These are phyloP conservation scores for Fusarium succisae DNA, from an alignment of 2,329 filamentous ascomycete species.

Conservation along the genomic window DNA sequence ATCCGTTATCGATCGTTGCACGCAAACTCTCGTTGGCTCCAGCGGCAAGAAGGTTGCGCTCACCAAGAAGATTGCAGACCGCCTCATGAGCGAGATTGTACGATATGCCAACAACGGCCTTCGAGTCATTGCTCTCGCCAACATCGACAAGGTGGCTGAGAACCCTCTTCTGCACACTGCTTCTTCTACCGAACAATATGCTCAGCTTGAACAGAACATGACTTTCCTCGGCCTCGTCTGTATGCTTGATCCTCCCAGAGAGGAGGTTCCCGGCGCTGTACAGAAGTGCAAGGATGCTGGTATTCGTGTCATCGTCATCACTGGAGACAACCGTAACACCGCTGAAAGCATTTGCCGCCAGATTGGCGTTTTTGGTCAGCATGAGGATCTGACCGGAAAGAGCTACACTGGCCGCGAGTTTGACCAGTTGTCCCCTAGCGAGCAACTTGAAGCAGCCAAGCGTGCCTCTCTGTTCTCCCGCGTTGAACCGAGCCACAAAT, in stretches of 20 bases:
- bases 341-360: conserved; percentile 97
- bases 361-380: conserved; percentile 87
- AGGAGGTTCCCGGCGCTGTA: conserved; percentile 88
- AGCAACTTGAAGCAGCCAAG: conserved; percentile 86
- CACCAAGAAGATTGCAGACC: conserved; percentile 71
- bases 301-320: conserved; percentile 97
- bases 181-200: conserved; percentile 85
- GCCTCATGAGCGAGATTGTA: conserved; percentile 82
- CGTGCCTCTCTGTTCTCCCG: conserved; percentile 92
- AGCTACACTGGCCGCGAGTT: conserved; percentile 97
- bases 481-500: conserved; percentile 96
- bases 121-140: conserved; percentile 92
- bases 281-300: conserved; percentile 90
- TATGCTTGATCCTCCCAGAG: conserved; percentile 96
- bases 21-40: conserved; percentile 79
- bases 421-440: conserved; percentile 79
- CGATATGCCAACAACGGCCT: conserved; percentile 93
- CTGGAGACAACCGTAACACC: conserved; percentile 96
- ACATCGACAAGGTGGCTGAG: conserved; percentile 77
- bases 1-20: conserved; percentile 91
- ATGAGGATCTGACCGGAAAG: conserved; percentile 88
- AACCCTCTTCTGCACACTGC: conserved; percentile 77
- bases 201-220: conserved; percentile 89
- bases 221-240: conserved; percentile 92
- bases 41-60: conserved; percentile 81